Percentiles rank a stretch among this genome's conserved stretches.
These are phyloP conservation scores for Talaromyces borbonicus DNA, from an alignment of 495 filamentous ascomycete species.

Conservation along the genomic window DNA sequence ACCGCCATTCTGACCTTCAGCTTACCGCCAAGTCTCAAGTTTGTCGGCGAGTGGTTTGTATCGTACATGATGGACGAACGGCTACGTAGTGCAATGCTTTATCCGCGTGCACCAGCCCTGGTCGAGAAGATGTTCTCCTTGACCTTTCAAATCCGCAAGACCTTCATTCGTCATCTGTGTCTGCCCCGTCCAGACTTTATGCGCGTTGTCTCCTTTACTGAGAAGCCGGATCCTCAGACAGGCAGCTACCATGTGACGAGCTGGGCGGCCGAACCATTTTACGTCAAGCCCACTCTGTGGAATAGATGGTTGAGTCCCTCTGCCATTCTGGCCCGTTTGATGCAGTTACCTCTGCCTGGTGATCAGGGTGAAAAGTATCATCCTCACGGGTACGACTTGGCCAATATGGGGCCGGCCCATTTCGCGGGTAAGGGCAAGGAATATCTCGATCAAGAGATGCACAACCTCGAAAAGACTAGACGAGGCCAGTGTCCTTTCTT, in stretches of 20 bases:
- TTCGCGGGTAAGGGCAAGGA: constrained; percentile 47
- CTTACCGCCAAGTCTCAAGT: constrained; percentile 40
- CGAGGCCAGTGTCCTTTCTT: constrained; percentile 39
- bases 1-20: constrained; percentile 49
- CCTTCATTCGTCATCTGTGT: constrained; percentile 44
- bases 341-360: constrained; percentile 51
- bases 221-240: constrained; percentile 32
- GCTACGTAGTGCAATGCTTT: constrained; percentile 56
- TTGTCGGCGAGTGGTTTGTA: constrained; percentile 39
- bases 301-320: constrained; percentile 45
- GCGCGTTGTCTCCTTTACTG: constrained; percentile 26
- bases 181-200: constrained; percentile 44
- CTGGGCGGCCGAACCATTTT: constrained; percentile 49
- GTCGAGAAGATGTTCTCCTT: constrained; percentile 24
- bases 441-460: constrained; percentile 34
- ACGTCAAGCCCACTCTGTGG: constrained; percentile 51
- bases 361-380: constrained; percentile 46
- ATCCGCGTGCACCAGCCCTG: constrained; percentile 31
- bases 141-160: constrained; percentile 35
- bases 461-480: constrained; percentile 24
- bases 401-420: constrained; percentile 47
- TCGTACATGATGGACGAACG: constrained; percentile 54
- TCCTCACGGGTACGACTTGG: constrained; percentile 47
- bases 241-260: constrained; percentile 37
- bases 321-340: constrained; percentile 42